A percentile compares a stretch with the other conserved stretches of the same genome.
Evolutionary conservation across 2,329 filamentous ascomycete species (phyloP).

Genomic region (Escovopsis sp.): DNA sequence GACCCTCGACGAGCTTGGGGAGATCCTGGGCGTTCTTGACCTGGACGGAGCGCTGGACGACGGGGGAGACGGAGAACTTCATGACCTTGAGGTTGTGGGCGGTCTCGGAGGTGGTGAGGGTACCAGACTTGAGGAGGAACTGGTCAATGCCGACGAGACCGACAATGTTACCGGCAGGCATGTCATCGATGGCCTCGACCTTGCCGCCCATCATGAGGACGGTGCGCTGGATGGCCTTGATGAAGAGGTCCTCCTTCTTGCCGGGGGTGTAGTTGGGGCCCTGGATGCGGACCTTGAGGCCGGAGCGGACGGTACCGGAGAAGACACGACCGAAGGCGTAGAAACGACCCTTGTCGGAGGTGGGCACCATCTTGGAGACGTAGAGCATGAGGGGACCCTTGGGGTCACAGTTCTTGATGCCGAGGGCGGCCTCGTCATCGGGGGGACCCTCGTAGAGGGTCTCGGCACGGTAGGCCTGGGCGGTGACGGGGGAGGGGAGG

Average conservation of each 20-base stretch:
- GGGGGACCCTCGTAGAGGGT: slow-evolving; percentile 95
- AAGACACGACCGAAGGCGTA: slow-evolving; percentile 99
- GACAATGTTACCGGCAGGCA: slow-evolving; percentile 98
- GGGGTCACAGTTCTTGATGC: slow-evolving; percentile 96
- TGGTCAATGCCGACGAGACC: slow-evolving; percentile 99
- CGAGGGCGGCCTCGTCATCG: slow-evolving; percentile 85
- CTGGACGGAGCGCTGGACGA: slow-evolving; percentile 96
- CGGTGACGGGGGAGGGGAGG: slow-evolving; percentile 87
- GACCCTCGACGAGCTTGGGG: slow-evolving; percentile 98
- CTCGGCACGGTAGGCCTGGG: slow-evolving; percentile 96
- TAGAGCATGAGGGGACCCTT: slow-evolving; percentile 99
- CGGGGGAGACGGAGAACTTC: slow-evolving; percentile 99
- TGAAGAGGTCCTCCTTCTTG: slow-evolving; percentile 97
- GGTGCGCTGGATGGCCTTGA: slow-evolving; percentile 99
- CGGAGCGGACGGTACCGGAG: slow-evolving; percentile 92
- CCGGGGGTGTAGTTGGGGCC: slow-evolving; percentile 96
- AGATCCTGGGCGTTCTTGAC: slow-evolving; percentile 99
- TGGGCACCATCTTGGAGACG: slow-evolving; percentile 99
- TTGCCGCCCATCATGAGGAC: slow-evolving; percentile 99
- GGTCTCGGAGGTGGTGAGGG: slow-evolving; percentile 89
- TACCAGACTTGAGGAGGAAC: slow-evolving; percentile 99
- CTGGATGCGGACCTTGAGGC: slow-evolving; percentile 99
- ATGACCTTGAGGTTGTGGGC: slow-evolving; percentile 99
- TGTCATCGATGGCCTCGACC: slow-evolving; percentile 97
- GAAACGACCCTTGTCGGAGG: slow-evolving; percentile 99